A percentile compares a stretch with the other conserved stretches of the same genome.
Conservation (phyloP, 1,139 yeast genomes). For the Candida smagusa region DNA sequence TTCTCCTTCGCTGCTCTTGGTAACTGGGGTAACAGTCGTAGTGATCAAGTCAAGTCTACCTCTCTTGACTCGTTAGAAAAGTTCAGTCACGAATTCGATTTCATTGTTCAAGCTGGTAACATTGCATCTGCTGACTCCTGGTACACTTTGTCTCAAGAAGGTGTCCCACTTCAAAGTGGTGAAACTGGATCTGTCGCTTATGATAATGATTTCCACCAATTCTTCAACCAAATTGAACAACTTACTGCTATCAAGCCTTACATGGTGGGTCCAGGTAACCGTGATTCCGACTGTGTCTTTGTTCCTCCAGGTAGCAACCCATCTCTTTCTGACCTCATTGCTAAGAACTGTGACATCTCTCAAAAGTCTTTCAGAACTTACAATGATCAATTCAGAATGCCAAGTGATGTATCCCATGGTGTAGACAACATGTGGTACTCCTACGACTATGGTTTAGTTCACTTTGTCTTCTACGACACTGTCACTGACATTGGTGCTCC, state of each 20-base stretch:
- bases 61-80: conserved; percentile 3
- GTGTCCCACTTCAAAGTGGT: background rate
- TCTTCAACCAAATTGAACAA: conserved; percentile 4
- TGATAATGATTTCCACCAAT: conserved; percentile 4
- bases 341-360: conserved; percentile 5
- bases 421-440: conserved; percentile 6
- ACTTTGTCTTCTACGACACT: conserved; percentile 5
- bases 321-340: conserved; percentile 3
- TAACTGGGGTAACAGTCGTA: conserved; percentile 5
- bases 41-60: conserved; percentile 3
- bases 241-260: conserved; percentile 3
- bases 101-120: conserved; percentile 5
- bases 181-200: conserved; percentile 4
- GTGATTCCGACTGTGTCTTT: conserved; percentile 5
- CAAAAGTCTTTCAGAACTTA: conserved; percentile 4
- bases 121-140: conserved; percentile 6
- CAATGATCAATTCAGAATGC: conserved; percentile 5
- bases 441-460: conserved; percentile 5
- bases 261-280: conserved; percentile 7
- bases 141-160: conserved; percentile 4
- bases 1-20: conserved; percentile 5
- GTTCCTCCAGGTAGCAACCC: conserved; percentile 1
- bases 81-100: conserved; percentile 3
- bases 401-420: conserved; percentile 3
- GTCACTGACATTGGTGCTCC: conserved; percentile 6